Base-by-base conservation (phyloP, 1,139 yeast species). In the Diutina ranongensis region DNA sequence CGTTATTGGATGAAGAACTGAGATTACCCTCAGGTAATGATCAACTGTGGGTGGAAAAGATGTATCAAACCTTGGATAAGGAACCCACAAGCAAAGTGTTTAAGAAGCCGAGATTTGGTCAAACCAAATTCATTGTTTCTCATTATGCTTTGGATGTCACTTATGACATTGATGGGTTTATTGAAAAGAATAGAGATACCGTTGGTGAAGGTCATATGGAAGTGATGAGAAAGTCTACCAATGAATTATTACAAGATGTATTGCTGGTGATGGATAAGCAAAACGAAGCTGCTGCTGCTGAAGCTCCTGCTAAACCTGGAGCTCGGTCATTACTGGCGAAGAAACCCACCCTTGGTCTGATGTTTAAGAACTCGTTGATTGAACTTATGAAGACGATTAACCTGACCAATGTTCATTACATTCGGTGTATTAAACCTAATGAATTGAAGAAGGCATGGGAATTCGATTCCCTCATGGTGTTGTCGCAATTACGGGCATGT, bases 341-440 rank as follows among this genome's bases (percentile, higher is more conserved):
- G 35, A 89, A 92, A 59, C 97, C 97, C 46, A 92, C 98, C 0
- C 72, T 92, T 49, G 98, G 98, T 35, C 84, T 94, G 8, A 87
- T 89, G 64, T 92, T 92, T 74, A 92, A 92, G 62, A 81, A 81
- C 50, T 89, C 97, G 4, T 74, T 92, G 64, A 84, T 87, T 54
- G 97, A 89, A 55, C 76, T 92, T 54, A 92, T 92, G 98, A 72
- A 69, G 46, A 92, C 97, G 1, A 92, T 92, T 50, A 79, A 89
- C 62, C 83, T 95, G 1, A 92, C 97, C 1, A 89, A 92, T 59
- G 98, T 83, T 40, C 98, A 92, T 63, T 92, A 92, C 59, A 92
- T 92, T 58, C 83, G 98, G 62, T 92, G 98, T 72, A 92, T 92
- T 61, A 92, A 92, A 62, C 98, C 98, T 9, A 92, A 92, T 61